phyloP scores from a whole-genome alignment of 2,329 filamentous ascomycete species.

The Ceratocystis albifundus region DNA sequence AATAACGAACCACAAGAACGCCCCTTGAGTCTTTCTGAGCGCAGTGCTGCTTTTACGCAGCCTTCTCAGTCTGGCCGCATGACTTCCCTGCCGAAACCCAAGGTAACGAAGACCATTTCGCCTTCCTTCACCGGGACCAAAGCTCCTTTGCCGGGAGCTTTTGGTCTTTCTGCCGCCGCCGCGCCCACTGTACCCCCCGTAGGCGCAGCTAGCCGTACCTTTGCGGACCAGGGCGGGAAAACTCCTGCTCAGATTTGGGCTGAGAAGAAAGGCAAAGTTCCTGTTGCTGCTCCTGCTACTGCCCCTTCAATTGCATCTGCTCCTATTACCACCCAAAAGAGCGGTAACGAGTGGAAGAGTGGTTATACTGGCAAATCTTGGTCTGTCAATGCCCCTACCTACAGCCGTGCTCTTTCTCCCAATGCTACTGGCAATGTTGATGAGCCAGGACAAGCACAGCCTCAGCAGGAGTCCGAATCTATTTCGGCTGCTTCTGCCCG shows the following conservation, averaged over 20 bases:
- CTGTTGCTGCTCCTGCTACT: slow-evolving; percentile 36
- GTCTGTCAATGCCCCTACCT: slow-evolving; percentile 64
- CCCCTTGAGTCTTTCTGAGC: slow-evolving; percentile 59
- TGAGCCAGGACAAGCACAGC: slow-evolving; percentile 29
- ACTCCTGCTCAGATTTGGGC: slow-evolving; percentile 96
- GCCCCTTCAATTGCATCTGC: slow-evolving; percentile 38
- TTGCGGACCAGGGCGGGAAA: slow-evolving; percentile 89
- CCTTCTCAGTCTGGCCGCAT: slow-evolving; percentile 59
- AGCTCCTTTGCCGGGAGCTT: slow-evolving; percentile 62
- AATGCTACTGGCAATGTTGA: slow-evolving; percentile 51
- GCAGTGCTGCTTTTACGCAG: slow-evolving; percentile 59
- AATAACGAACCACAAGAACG: slow-evolving; percentile 28
- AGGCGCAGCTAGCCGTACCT: slow-evolving; percentile 76
- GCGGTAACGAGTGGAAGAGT: slow-evolving; percentile 75
- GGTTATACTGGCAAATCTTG: slow-evolving; percentile 83
- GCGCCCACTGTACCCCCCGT: slow-evolving; percentile 45
- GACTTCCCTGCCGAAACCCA: slow-evolving; percentile 83
- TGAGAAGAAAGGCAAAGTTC: slow-evolving; percentile 72
- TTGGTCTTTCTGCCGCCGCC: slow-evolving; percentile 51
- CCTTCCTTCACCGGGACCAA: slow-evolving; percentile 77
- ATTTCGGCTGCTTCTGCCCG: slow-evolving; percentile 63
- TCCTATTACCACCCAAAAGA: slow-evolving; percentile 53
- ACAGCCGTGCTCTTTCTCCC: slow-evolving; percentile 49
- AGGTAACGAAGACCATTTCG: slow-evolving; percentile 78
- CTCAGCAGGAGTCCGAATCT: slow-evolving; percentile 40